Conservation (phyloP, 371 early-diverging fungal species). For the Phascolomyces articulosus region DNA sequence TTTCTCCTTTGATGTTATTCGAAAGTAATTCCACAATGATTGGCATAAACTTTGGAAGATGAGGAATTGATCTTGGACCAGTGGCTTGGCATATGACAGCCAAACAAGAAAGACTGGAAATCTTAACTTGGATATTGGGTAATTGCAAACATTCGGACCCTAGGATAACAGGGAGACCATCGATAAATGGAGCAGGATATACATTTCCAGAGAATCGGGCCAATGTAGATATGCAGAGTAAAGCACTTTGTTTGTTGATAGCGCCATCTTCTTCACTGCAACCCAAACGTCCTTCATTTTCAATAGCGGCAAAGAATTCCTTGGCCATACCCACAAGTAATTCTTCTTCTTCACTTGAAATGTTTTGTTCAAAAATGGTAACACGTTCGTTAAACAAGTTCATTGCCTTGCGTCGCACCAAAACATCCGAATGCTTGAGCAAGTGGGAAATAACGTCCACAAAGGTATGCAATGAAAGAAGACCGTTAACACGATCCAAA, state of each 20-base stretch:
- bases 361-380: constrained; percentile 45
- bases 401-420: constrained; percentile 83
- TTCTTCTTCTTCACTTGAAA: constrained; percentile 41
- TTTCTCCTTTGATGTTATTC: constrained; percentile 34
- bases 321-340: constrained; percentile 50
- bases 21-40: constrained; percentile 47
- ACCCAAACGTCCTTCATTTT: constrained; percentile 39
- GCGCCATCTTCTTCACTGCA: constrained; percentile 48
- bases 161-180: constrained; percentile 62
- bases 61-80: constrained; percentile 83
- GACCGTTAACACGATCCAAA: constrained; percentile 76
- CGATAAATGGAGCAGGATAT: constrained; percentile 65
- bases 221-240: constrained; percentile 79
- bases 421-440: constrained; percentile 65
- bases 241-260: constrained; percentile 80
- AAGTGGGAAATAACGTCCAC: constrained; percentile 69
- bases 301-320: constrained; percentile 47
- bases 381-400: constrained; percentile 77
- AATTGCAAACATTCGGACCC: constrained; percentile 57
- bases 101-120: constrained; percentile 75
- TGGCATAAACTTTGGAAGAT: constrained; percentile 87
- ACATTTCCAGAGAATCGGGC: constrained; percentile 66
- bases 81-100: constrained; percentile 74
- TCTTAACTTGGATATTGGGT: constrained; percentile 63
- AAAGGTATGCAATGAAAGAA: constrained; percentile 78